phyloP scores from a whole-genome alignment of 2,329 filamentous ascomycete genomes.

The Escovopsis sp. region DNA sequence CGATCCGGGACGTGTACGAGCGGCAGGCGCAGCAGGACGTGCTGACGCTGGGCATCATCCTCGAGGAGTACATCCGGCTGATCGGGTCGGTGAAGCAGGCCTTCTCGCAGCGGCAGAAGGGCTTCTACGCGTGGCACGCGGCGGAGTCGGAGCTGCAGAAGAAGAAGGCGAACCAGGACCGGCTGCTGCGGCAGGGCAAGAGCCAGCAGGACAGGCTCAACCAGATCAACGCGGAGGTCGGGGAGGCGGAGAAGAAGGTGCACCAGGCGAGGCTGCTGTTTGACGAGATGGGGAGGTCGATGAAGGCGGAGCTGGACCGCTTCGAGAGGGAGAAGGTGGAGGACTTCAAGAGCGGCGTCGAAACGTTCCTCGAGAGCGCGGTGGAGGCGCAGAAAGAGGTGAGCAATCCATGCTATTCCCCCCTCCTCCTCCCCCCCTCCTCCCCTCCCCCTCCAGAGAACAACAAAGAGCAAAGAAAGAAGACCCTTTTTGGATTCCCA shows the following conservation, averaged over 20 bases:
- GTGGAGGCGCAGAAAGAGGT: slow-evolving; percentile 99
- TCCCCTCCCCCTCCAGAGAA: too few species aligned
- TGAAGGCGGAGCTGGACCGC: slow-evolving; percentile 79
- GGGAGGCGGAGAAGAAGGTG: slow-evolving; percentile 85
- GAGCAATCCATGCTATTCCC: slow-evolving; percentile 13
- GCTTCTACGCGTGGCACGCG: slow-evolving; percentile 84
- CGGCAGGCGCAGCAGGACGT: slow-evolving; percentile 95
- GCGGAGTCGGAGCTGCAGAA: slow-evolving; percentile 86
- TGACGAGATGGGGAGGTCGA: slow-evolving; percentile 91
- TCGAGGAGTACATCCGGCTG: slow-evolving; percentile 93
- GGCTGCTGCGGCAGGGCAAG: slow-evolving; percentile 84
- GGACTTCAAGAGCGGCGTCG: slow-evolving; percentile 95
- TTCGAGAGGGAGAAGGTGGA: slow-evolving; percentile 98
- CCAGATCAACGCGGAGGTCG: slow-evolving; percentile 82
- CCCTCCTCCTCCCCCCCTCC: too few species aligned
- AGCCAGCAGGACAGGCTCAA: slow-evolving; percentile 91
- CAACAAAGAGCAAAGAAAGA: too few species aligned
- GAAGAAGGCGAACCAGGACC: slow-evolving; percentile 78
- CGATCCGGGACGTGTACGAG: slow-evolving; percentile 89
- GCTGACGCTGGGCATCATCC: slow-evolving; percentile 88
- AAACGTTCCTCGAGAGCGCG: slow-evolving; percentile 92
- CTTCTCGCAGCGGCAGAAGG: slow-evolving; percentile 84
- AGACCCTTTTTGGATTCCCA: too few species aligned
- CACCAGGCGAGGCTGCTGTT: slow-evolving; percentile 83
- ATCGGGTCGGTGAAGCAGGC: slow-evolving; percentile 92